Conservation (phyloP, 2,329 filamentous ascomycete genomes). For the Acephala macrosclerotiorum region DNA sequence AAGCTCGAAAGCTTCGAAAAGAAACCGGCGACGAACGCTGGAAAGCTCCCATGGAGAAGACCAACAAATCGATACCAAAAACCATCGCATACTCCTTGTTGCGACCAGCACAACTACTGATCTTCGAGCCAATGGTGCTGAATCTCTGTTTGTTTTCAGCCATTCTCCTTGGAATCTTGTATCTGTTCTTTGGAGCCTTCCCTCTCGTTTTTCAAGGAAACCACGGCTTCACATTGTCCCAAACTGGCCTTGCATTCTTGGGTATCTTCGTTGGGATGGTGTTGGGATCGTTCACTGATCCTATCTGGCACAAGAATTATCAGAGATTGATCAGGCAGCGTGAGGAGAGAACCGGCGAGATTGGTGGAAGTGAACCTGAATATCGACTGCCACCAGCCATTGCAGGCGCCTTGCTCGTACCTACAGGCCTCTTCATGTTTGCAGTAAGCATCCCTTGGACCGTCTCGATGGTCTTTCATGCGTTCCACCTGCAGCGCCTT, state of each 20-base stretch:
- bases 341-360: slow-evolving; percentile 47
- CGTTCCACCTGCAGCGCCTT: too few relatives aligned
- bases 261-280: slow-evolving; percentile 75
- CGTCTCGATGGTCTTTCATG: too few relatives aligned
- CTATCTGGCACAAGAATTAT: slow-evolving; percentile 71
- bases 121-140: slow-evolving; percentile 85
- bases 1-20: slow-evolving; percentile 73
- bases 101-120: slow-evolving; percentile 75
- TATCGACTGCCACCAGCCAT: slow-evolving; percentile 82
- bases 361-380: slow-evolving; percentile 76
- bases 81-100: slow-evolving; percentile 67
- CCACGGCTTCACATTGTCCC: slow-evolving; percentile 80
- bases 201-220: slow-evolving; percentile 77
- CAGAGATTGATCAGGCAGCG: slow-evolving; percentile 61
- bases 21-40: slow-evolving; percentile 81
- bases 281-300: slow-evolving; percentile 65
- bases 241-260: slow-evolving; percentile 81
- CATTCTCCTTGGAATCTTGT: slow-evolving; percentile 85
- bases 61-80: slow-evolving; percentile 68
- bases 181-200: slow-evolving; percentile 92
- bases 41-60: slow-evolving; percentile 78
- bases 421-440: slow-evolving; percentile 86
- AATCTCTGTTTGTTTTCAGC: slow-evolving; percentile 84
- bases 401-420: slow-evolving; percentile 77
- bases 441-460: too few relatives aligned